These are phyloP conservation scores for Argentina anserina DNA, from an alignment of 306 rosid species.

Conservation along the genomic window DNA sequence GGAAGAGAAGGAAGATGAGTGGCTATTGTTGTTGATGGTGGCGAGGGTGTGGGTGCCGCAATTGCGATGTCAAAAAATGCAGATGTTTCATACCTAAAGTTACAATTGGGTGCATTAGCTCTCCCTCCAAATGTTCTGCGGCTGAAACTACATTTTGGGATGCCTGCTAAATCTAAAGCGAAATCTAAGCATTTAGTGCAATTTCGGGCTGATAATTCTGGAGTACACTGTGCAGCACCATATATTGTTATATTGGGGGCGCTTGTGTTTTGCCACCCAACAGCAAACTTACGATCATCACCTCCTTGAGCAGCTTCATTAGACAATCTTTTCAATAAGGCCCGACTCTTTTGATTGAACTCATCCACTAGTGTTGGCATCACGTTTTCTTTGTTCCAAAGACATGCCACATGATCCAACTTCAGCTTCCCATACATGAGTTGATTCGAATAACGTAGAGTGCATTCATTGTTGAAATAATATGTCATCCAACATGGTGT, in stretches of 20 bases:
- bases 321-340: not conserved
- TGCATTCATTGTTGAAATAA: too few relatives aligned
- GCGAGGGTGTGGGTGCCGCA: not conserved
- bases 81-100: slow-evolving; percentile 3
- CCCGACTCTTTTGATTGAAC: not conserved
- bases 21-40: not conserved
- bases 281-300: not conserved
- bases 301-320: slow-evolving; percentile 13
- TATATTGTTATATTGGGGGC: not conserved
- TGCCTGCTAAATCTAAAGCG: not conserved
- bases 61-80: not conserved
- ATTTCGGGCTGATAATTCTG: not conserved
- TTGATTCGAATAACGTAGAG: slow-evolving; percentile 19
- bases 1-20: too few relatives aligned
- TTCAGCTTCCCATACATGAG: not conserved
- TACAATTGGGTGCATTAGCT: slow-evolving; percentile 1
- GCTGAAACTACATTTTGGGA: not conserved
- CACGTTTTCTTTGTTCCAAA: not conserved
- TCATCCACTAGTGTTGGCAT: not conserved
- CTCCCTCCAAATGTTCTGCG: slow-evolving; percentile 9
- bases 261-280: not conserved
- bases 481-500: too few relatives aligned
- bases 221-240: slow-evolving; percentile 23
- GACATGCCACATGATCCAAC: not conserved
- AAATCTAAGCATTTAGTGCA: slow-evolving; percentile 1